Evolutionary conservation across 169 alveolate species (phyloP), one percentile per base, ranked within the genome.

Genomic region (Cryptosporidium ubiquitum): DNA sequence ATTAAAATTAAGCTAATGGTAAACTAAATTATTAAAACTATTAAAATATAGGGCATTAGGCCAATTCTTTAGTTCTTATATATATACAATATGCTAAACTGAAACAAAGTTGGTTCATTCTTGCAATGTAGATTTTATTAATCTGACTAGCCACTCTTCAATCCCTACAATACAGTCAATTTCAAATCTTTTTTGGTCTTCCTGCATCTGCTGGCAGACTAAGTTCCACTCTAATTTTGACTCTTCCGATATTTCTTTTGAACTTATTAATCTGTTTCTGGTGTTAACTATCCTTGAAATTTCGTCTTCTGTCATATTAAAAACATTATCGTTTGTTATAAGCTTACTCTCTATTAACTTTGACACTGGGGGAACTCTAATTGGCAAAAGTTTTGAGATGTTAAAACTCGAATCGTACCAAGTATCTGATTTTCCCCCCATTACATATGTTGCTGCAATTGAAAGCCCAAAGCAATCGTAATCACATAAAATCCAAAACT

Each of bases 381-480:
- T 44, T 29, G 89, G 89, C 12, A 39, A 37, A 23, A 79, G 68
- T 12, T 39, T 79, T 5, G 73, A 18, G 33, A 79, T 64, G 35
- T 26, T 64, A 79, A 79, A 79, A 18, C 64, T 42, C 6, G 89
- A 79, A 33, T 79, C 89, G 40, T 61, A 79, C 89, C 89, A 79
- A 9, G 68, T 47, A 29, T 44, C 75, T 16, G 73, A 61, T 23
- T 79, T 58, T 5, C 79, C 73, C 10, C 89, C 89, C 71, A 79
- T 9, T n/a, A 79, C 35, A 61, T 79, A 79, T 18, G 71, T 79
- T 40, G 57, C 75, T 12, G 79, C 89, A 3, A 79, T 79, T 12
- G 89, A 61, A 18, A 79, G 51, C 10, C 89, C 89, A 61, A 58
- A 58, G 20, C 79, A 58, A 20, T 79, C 89, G 23, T 79, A 79